Conservation (phyloP, 768 basidiomycete genomes). For the Calocybe indica region DNA sequence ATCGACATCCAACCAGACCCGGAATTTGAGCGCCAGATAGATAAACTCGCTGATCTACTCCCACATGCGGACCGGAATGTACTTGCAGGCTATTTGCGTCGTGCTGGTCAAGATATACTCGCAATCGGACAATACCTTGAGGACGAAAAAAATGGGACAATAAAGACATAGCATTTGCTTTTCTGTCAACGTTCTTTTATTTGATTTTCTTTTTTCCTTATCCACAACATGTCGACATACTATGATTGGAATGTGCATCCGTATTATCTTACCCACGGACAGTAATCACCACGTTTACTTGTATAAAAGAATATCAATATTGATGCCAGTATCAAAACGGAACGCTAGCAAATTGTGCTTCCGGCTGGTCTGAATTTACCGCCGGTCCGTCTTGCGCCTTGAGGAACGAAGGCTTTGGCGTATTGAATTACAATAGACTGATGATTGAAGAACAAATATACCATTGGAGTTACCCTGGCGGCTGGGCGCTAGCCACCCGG, state of each 20-base stretch:
- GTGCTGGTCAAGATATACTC: constrained; percentile 73
- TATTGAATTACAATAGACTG: too few species aligned
- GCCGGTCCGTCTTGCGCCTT: constrained; percentile 6
- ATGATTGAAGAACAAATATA: too few species aligned
- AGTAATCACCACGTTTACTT: neutral
- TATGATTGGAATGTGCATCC: neutral
- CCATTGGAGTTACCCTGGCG: too few species aligned
- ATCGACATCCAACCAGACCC: constrained; percentile 35
- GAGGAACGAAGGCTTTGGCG: too few species aligned
- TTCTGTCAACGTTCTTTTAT: constrained; percentile 9
- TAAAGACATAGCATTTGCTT: constrained; percentile 27
- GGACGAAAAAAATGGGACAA: constrained; percentile 71
- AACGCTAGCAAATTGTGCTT: constrained; percentile 6
- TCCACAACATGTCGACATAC: constrained; percentile 2
- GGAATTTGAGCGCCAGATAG: constrained; percentile 62
- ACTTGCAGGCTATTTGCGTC: constrained; percentile 65
- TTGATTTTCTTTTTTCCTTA: constrained; percentile 5
- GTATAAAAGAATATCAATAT: constrained; percentile 1
- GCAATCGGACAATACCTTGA: constrained; percentile 87
- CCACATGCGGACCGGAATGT: constrained; percentile 67
- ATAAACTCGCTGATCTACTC: constrained; percentile 62
- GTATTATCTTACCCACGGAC: neutral
- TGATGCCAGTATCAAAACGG: neutral
- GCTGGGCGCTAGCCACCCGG: constrained; percentile 24
- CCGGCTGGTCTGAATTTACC: constrained; percentile 14